Evolutionary conservation across 768 basidiomycete species (phyloP), one percentile per base, ranked within the genome.

Genomic region (Hortiboletus campestris): DNA sequence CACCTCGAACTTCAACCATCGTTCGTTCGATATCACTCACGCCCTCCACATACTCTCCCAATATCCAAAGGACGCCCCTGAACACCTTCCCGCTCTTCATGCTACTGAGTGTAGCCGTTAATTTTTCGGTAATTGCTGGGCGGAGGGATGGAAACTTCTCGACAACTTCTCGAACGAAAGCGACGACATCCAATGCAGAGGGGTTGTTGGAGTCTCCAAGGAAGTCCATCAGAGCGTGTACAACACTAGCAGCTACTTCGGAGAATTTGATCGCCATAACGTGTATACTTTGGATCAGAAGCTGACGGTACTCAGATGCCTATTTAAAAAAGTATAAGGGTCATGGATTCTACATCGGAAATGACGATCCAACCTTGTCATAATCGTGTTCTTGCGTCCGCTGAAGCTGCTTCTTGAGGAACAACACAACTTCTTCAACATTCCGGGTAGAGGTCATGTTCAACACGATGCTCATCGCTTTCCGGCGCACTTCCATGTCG

Each of bases 71-170:
- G 17, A 98, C 83, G 8, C 96, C 97, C 6, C 94, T 86, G 80
- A 91, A 98, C 22, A 98, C 95, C 72, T 98, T 98, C 52, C 94
- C 94, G 1, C 91, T 94, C 72, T 94, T 94, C 75, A 98, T 92
- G 58, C 92, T 91, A 52, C 80, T 65, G 46, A 98, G 84, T 0
- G 91, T 89, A 31, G 82, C 75, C 45, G 88, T 84, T 49, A 98
- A 84, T 66, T 93, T 94, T 67, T 91, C 86, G 55, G 87, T 87
- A 62, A 98, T 93, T 9, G 89, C 82, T 2, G 78, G 66, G 9
- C 95, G 88, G 10, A 98, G 82, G 49, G 82, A 75, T 1, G 96
- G 94, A 84, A 98, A 98, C 72, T 97, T 97, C 72, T 98, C 94
- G 48, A 98, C 95, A 29, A 98, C 94, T 73, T 98, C 96, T 14